Base-by-base conservation (phyloP, 257 asterid genomes). In the Ballota nigra region DNA sequence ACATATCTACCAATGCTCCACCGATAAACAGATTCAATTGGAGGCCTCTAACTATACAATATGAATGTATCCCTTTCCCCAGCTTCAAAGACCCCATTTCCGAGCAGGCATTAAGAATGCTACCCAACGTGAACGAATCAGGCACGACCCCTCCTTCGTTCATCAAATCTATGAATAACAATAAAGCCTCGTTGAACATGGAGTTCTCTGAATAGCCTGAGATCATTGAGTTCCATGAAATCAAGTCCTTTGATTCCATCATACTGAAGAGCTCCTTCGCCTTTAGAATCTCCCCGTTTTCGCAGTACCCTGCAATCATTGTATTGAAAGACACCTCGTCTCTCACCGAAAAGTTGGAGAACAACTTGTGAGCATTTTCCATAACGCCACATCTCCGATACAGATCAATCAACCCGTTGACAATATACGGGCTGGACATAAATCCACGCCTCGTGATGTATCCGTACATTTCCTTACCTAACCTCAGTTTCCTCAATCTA, bases 161-260 rank as follows among this genome's bases (percentile, higher is more conserved):
- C 58, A 84, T 73, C 60, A 92, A 79, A 29, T 75, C 76, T 61
- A 71, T 49, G 9, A 90, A 77, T 71, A 82, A 19, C 38, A 64
- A 15, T 79, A 88, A 70, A 53, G 92, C 91, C 80, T 88, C 86
- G 16, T 68, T 28, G 69, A 82, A 86, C 89, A 75, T 83, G 65
- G 29, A 73, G 73, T 85, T 90, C 76, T 87, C 82, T 22, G 77
- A 89, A 22, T 81, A 89, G 18, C 98, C 97, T 20, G 98, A 83
- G 68, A 92, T 86, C 96, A 92, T 84, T 0, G 96, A 84, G 80
- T 90, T 90, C 97, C 96, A 92, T 0, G 96, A 81, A 70, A 88
- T 82, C 81, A 88, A 63, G 61, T 76, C 89, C 73, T 74, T 81
- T 23, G 70, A 43, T 51, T 80, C 86, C 97, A 92, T 86, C 77